phyloP scores from a whole-genome alignment of 345 rosid species.

The Populus tremula region DNA sequence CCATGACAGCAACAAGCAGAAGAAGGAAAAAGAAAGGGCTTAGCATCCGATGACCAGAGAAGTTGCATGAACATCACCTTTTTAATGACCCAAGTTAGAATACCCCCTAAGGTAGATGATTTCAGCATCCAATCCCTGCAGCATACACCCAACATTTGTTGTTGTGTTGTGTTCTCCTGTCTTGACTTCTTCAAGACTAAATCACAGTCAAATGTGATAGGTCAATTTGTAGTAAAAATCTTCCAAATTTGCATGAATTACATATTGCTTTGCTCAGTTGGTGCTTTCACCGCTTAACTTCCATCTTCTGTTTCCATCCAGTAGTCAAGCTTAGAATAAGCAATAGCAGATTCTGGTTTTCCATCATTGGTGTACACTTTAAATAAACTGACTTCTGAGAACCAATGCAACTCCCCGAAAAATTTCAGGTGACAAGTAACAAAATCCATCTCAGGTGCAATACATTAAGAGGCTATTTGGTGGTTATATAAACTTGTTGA shows the following conservation, averaged over 20 bases:
- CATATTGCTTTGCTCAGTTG: background rate
- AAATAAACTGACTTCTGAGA: background rate
- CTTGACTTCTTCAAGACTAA: background rate
- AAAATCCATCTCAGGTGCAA: background rate
- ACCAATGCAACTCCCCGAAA: background rate
- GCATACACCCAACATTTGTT: background rate
- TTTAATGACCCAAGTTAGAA: background rate
- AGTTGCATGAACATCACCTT: background rate
- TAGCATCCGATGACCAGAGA: background rate
- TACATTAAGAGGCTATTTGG: background rate
- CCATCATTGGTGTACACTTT: background rate
- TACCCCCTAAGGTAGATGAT: background rate
- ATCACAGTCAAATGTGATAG: background rate
- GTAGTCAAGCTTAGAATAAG: constrained; percentile 4
- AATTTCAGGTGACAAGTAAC: background rate
- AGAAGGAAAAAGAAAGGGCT: background rate
- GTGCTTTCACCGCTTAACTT: background rate
- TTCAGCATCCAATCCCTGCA: background rate
- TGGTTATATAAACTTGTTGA: background rate
- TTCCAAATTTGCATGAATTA: background rate
- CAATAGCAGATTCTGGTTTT: background rate
- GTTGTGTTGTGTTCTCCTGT: background rate
- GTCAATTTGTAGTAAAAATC: background rate
- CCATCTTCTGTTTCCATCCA: background rate
- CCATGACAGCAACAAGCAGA: background rate